Conservation (phyloP, 352 stramenopile species). For the Phytopythium aichiense region DNA sequence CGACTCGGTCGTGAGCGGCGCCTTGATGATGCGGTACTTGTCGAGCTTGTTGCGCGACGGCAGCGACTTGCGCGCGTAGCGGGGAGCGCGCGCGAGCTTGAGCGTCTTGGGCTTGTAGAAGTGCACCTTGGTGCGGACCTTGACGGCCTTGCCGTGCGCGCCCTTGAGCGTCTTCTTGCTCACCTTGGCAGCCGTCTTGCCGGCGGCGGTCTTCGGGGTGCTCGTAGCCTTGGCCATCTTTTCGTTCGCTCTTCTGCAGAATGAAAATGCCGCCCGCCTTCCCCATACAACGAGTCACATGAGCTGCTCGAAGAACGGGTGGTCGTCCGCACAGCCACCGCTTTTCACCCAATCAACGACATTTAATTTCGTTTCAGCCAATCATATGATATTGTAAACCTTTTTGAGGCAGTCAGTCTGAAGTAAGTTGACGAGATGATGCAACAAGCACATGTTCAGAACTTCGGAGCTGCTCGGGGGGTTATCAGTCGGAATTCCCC, state of each 20-base stretch:
- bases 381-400: background rate
- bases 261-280: slow-evolving; percentile 9
- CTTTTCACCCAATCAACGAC: slow-evolving; percentile 18
- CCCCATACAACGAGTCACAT: background rate
- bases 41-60: slow-evolving; percentile 95
- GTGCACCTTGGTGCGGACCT: slow-evolving; percentile 99
- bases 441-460: background rate
- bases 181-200: slow-evolving; percentile 91
- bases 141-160: slow-evolving; percentile 96
- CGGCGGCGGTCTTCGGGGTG: slow-evolving; percentile 68
- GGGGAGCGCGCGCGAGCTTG: slow-evolving; percentile 92
- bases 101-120: slow-evolving; percentile 99
- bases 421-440: background rate
- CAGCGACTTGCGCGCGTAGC: slow-evolving; percentile 94
- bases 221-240: slow-evolving; percentile 69
- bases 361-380: background rate
- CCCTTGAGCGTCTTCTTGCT: slow-evolving; percentile 96
- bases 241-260: slow-evolving; percentile 57
- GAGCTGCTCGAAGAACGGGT: slow-evolving; percentile 22
- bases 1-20: slow-evolving; percentile 98
- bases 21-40: slow-evolving; percentile 99
- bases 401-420: background rate
- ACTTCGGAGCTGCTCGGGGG: background rate
- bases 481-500: background rate
- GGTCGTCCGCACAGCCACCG: background rate